Conservation (phyloP, 2,329 filamentous ascomycete species). For the Fusarium palustre region DNA sequence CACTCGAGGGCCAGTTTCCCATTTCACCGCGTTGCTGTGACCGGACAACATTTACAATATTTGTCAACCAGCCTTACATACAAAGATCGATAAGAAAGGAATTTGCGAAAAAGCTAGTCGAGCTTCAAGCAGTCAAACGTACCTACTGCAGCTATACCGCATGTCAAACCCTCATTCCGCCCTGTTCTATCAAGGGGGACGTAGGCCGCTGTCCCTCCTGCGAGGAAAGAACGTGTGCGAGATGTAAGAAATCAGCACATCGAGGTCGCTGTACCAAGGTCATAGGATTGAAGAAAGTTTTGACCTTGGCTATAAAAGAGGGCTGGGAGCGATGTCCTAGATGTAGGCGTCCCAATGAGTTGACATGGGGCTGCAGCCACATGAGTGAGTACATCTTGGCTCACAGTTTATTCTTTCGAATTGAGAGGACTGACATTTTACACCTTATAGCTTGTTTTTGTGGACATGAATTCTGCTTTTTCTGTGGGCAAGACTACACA, state of each 20-base stretch:
- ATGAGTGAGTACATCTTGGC: neutral
- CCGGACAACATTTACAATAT: neutral
- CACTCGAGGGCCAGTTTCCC: neutral
- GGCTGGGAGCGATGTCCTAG: neutral
- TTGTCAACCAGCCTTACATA: neutral
- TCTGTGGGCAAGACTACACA: neutral
- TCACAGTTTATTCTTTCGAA: too few species aligned
- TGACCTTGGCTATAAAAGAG: neutral
- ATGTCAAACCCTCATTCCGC: neutral
- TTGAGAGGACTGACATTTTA: neutral
- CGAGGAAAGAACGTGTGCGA: neutral
- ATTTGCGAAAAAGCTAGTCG: neutral
- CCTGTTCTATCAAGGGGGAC: too few species aligned
- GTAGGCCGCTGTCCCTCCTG: neutral
- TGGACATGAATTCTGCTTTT: slow-evolving; percentile 58
- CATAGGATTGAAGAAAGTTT: neutral
- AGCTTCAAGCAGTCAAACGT: neutral
- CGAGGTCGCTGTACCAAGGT: neutral
- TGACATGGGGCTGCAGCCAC: neutral
- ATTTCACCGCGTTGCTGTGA: neutral
- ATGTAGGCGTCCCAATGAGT: neutral
- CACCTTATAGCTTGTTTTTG: slow-evolving; percentile 57
- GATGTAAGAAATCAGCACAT: neutral
- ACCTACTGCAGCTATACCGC: neutral
- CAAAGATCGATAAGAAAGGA: fast-evolving